Conservation (phyloP, 768 basidiomycete genomes). For the Boletellus emodensis region DNA sequence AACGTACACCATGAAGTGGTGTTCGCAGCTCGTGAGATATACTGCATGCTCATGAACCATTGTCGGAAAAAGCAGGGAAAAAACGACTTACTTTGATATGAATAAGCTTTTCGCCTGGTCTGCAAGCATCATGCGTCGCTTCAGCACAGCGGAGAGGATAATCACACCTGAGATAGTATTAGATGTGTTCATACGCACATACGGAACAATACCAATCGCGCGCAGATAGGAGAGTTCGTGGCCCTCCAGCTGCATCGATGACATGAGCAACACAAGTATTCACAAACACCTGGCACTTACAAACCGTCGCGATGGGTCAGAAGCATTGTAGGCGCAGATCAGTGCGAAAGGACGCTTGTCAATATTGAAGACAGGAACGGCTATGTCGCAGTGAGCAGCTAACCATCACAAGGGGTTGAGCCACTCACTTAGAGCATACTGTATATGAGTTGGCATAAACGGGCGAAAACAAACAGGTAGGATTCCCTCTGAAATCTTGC, state of each 20-base stretch:
- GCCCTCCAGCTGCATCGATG: conserved; percentile 63
- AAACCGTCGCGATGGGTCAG: conserved; percentile 75
- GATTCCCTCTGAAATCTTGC: conserved; percentile 82
- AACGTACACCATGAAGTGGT: conserved; percentile 79
- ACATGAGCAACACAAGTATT: conserved; percentile 7
- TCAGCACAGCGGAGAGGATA: conserved; percentile 88
- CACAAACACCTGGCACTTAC: conserved; percentile 38
- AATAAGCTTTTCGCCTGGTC: conserved; percentile 93
- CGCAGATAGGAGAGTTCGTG: conserved; percentile 89
- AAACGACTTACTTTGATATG: conserved; percentile 71
- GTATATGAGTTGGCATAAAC: conserved; percentile 75
- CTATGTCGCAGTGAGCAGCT: conserved; percentile 35
- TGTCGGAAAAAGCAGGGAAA: background rate
- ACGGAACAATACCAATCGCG: conserved; percentile 61
- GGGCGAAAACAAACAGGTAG: conserved; percentile 79
- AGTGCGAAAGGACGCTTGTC: conserved; percentile 90
- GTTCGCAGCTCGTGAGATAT: conserved; percentile 65
- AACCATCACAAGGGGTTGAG: background rate
- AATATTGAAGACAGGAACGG: conserved; percentile 89
- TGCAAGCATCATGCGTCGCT: conserved; percentile 88
- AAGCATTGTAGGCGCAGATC: conserved; percentile 87
- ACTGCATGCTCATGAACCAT: background rate
- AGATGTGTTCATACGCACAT: background rate
- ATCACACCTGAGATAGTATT: conserved; percentile 59
- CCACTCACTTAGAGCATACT: conserved; percentile 80